Conservation (phyloP, 75 land plant species). For the Cunninghamia lanceolata region DNA sequence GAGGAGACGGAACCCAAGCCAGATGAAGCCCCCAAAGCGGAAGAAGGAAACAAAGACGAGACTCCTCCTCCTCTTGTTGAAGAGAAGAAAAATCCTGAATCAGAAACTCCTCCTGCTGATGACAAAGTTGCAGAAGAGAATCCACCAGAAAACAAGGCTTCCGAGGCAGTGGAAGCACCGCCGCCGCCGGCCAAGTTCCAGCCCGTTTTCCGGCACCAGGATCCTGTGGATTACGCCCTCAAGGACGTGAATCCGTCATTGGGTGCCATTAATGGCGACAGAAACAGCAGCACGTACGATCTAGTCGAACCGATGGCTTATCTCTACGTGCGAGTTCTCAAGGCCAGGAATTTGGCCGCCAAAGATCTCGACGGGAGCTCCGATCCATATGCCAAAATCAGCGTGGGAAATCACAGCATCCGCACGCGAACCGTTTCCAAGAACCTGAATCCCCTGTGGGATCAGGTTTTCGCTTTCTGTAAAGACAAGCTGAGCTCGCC, state of each 20-base stretch:
- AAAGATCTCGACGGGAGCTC: constrained; percentile 17
- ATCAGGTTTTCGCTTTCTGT: constrained; percentile 74
- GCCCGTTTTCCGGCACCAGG: neutral
- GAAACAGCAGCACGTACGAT: constrained; percentile 43
- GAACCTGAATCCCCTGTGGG: constrained; percentile 21
- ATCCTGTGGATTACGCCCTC: neutral
- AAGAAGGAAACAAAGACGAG: neutral
- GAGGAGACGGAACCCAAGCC: neutral
- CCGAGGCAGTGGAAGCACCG: neutral
- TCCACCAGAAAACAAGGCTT: neutral
- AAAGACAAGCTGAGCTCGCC: constrained; percentile 50
- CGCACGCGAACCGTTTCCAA: constrained; percentile 35
- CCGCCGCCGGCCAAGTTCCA: neutral
- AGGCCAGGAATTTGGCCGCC: constrained; percentile 33
- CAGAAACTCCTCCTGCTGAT: neutral
- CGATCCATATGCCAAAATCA: constrained; percentile 40
- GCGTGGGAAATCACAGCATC: constrained; percentile 56
- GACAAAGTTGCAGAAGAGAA: constrained; percentile 6
- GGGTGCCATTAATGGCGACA: constrained; percentile 11
- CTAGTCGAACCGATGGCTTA: constrained; percentile 71
- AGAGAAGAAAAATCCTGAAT: neutral
- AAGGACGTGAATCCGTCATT: constrained; percentile 14
- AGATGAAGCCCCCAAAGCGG: neutral
- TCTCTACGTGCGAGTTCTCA: constrained; percentile 66
- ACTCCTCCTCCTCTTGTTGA: neutral